These are phyloP conservation scores for Pseudogymnoascus verrucosus DNA, from an alignment of 2,329 filamentous ascomycete genomes.

Conservation along the genomic window DNA sequence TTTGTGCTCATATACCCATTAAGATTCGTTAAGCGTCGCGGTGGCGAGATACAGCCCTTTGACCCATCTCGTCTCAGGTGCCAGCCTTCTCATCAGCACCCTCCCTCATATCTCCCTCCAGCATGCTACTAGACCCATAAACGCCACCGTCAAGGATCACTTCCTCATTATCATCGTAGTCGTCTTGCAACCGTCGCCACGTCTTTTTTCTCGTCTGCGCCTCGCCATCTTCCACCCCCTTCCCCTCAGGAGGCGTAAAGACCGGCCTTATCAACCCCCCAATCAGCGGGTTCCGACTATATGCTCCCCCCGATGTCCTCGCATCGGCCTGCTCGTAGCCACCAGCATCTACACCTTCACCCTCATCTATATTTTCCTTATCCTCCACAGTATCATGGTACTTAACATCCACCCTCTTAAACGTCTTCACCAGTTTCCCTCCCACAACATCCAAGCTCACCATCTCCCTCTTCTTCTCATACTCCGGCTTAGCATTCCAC, in stretches of 20 bases:
- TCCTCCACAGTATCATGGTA: not conserved
- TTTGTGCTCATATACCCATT: not conserved
- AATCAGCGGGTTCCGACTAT: slow-evolving; percentile 29
- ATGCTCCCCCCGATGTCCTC: slow-evolving; percentile 22
- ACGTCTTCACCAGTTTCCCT: slow-evolving; percentile 43
- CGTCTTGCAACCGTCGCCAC: slow-evolving; percentile 35
- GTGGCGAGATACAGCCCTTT: not conserved
- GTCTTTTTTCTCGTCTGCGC: slow-evolving; percentile 23
- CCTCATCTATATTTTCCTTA: slow-evolving; percentile 15
- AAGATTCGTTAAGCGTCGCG: not conserved
- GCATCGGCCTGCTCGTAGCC: slow-evolving; percentile 7
- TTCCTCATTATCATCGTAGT: slow-evolving; percentile 33
- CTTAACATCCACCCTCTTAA: slow-evolving; percentile 14
- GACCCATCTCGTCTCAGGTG: no score
- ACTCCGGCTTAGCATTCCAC: slow-evolving; percentile 59
- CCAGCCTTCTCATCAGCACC: slow-evolving; percentile 16
- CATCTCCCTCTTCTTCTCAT: slow-evolving; percentile 61
- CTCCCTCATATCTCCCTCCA: slow-evolving; percentile 13
- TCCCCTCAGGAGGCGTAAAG: slow-evolving; percentile 26
- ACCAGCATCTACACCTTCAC: slow-evolving; percentile 14
- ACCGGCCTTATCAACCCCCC: slow-evolving; percentile 29
- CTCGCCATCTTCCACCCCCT: slow-evolving; percentile 12
- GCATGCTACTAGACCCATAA: slow-evolving; percentile 18
- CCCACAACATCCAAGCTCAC: slow-evolving; percentile 61
- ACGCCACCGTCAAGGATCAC: slow-evolving; percentile 33